Percentiles rank a stretch among this genome's conserved stretches.
Conservation (phyloP, 140 eudicot species). For the Erigeron philadelphicus region DNA sequence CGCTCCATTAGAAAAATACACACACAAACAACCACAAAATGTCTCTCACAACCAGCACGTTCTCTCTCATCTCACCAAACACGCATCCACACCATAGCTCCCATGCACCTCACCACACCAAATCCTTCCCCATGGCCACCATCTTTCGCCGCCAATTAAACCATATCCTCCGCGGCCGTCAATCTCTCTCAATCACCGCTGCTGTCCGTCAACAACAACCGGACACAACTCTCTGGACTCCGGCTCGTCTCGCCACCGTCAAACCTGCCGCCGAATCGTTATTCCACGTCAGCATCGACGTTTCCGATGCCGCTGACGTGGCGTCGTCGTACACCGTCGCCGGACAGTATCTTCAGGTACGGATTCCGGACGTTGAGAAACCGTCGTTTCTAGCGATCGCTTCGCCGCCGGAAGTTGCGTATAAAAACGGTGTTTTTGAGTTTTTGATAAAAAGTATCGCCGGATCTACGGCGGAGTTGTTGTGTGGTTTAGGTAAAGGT, state of each 20-base stretch:
- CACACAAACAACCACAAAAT: conserved; percentile 24
- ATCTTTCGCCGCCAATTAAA: conserved; percentile 38
- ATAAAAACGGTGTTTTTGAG: conserved; percentile 56
- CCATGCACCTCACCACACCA: conserved; percentile 46
- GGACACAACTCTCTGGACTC: conserved; percentile 60
- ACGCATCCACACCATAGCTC: conserved; percentile 35
- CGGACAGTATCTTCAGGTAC: conserved; percentile 89
- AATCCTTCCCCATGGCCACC: conserved; percentile 39
- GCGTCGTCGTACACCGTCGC: conserved; percentile 58
- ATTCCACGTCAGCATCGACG: conserved; percentile 74
- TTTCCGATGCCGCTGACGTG: conserved; percentile 59
- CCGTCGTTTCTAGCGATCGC: conserved; percentile 86
- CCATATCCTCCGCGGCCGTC: conserved; percentile 33
- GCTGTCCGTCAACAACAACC: conserved; percentile 60
- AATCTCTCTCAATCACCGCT: conserved; percentile 43
- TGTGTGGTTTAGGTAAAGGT: conserved; percentile 68
- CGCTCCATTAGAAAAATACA: conserved; percentile 16
- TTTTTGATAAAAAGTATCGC: conserved; percentile 67
- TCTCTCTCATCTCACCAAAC: conserved; percentile 27
- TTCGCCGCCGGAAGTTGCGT: conserved; percentile 68
- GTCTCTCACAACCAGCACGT: conserved; percentile 27
- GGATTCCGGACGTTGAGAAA: conserved; percentile 52
- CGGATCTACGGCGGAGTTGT: conserved; percentile 87
- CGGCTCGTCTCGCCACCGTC: conserved; percentile 50
- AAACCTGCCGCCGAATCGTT: conserved; percentile 82